Conservation (phyloP, 495 filamentous ascomycete species). For the Xylaria castorea region DNA sequence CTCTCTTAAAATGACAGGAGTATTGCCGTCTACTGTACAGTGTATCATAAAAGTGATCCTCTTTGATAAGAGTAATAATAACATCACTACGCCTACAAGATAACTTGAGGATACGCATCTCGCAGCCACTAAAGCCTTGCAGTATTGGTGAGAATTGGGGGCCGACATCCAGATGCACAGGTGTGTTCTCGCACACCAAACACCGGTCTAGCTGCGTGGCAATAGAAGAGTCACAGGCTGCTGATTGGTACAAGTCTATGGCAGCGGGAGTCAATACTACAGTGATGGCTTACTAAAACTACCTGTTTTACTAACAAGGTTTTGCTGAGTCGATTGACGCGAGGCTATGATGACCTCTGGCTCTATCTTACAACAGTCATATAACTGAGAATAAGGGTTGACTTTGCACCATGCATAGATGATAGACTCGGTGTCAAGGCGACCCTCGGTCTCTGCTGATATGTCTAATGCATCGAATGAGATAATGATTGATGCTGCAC, state of each 20-base stretch:
- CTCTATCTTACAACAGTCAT: neutral
- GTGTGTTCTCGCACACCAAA: neutral
- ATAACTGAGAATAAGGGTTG: neutral
- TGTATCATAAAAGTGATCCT: neutral
- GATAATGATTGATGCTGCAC: too few species aligned
- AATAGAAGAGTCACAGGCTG: neutral
- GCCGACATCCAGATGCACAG: neutral
- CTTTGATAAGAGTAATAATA: neutral
- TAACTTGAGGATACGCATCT: neutral
- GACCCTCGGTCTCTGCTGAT: neutral
- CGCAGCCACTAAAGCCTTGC: neutral
- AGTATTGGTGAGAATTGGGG: neutral
- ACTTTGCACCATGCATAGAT: neutral
- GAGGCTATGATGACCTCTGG: neutral
- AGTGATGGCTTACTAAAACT: neutral
- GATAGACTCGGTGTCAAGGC: neutral
- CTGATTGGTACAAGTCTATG: neutral
- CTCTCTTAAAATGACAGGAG: constrained; percentile 14
- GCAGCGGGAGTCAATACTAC: neutral
- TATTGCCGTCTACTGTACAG: neutral
- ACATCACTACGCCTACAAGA: neutral
- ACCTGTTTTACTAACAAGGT: neutral
- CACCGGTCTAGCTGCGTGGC: neutral
- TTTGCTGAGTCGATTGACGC: neutral
- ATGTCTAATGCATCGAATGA: too few species aligned